phyloP scores from a whole-genome alignment of 495 filamentous ascomycete species.

The Glarea lozoyensis region DNA sequence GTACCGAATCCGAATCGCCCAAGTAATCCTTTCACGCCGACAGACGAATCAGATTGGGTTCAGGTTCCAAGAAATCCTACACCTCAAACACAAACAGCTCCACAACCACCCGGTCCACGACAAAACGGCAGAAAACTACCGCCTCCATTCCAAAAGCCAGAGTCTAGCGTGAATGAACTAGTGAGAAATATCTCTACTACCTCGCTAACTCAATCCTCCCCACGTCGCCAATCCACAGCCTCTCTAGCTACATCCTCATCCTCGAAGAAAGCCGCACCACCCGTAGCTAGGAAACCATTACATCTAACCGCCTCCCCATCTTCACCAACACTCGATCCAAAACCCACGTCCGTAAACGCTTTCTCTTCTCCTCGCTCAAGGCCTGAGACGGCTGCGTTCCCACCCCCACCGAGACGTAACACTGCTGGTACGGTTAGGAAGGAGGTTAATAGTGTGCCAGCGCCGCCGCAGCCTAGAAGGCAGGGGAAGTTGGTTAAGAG shows the following conservation, averaged over 20 bases:
- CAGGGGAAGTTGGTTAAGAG: conserved; percentile 3
- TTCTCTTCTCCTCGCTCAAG: conserved; percentile 2
- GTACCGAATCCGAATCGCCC: conserved; percentile 63
- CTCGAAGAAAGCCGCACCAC: conserved; percentile 38
- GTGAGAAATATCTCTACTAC: conserved; percentile 16
- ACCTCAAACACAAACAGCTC: conserved; percentile 29
- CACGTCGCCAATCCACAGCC: conserved; percentile 9
- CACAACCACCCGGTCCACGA: conserved; percentile 34
- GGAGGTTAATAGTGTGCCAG: not conserved
- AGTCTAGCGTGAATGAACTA: conserved; percentile 4
- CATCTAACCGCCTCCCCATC: conserved; percentile 33
- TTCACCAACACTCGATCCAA: conserved; percentile 9
- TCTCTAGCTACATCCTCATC: conserved; percentile 25
- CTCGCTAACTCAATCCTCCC: conserved; percentile 9
- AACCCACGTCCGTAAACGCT: too few species aligned
- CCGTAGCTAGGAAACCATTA: conserved; percentile 43
- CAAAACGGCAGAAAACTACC: conserved; percentile 41
- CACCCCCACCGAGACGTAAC: conserved; percentile 10
- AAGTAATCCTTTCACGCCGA: conserved; percentile 70
- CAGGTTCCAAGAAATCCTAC: conserved; percentile 41
- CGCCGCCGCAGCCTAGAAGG: conserved; percentile 12
- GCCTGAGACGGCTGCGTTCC: conserved; percentile 5
- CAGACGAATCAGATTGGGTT: conserved; percentile 72
- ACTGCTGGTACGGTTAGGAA: not conserved
- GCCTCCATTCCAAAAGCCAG: conserved; percentile 41